Evolutionary conservation across 1,284 basidiomycete species (phyloP), one percentile per base, ranked within the genome.

Genomic region (Trametes polyzona): DNA sequence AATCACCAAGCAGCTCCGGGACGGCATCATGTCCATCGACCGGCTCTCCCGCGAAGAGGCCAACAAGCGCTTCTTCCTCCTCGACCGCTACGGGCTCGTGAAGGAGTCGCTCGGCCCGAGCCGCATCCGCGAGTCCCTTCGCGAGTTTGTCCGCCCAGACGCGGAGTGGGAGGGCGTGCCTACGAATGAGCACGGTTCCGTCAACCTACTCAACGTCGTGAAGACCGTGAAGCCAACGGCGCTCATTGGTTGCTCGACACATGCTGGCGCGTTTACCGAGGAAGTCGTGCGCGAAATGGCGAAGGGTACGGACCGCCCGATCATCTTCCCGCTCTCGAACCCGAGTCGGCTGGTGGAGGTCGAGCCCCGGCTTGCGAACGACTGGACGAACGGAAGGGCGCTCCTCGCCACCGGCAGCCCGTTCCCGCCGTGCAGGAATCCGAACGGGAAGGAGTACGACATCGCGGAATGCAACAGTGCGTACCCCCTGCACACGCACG

Each of bases 281-380:
- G 84, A 89, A 52, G 77, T 95, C 41, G 71, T 92, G 33, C 77
- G 77, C 63, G 82, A 86, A 46, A 92, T 93, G 90, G 78, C 82
- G 29, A 79, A 82, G 59, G 75, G 80, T 48, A 81, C 81, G 23
- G 87, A 90, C 21, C 73, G 87, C 56, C 92, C 92, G 0, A 88
- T 93, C 68, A 90, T 95, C 62, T 79, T 93, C 63, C 90, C 92
- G 8, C 77, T 94, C 64, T 90, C 87, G 42, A 95, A 95, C 72
- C 92, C 92, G 2, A 92, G 87, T 60, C 72, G 78, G 29, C 76
- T 93, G 43, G 87, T 86, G 43, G 92, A 94, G 71, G 88, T 90
- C 2, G 81, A 87, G 58, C 92, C 91, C 2, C 77, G 81, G 60
- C 82, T 92, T 65, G 81, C 87, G 37, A 84, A 86, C 64, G 77